Evolutionary conservation across 2,329 filamentous ascomycete species (phyloP).

Genomic region (Pseudopyrenochaeta lycopersici): DNA sequence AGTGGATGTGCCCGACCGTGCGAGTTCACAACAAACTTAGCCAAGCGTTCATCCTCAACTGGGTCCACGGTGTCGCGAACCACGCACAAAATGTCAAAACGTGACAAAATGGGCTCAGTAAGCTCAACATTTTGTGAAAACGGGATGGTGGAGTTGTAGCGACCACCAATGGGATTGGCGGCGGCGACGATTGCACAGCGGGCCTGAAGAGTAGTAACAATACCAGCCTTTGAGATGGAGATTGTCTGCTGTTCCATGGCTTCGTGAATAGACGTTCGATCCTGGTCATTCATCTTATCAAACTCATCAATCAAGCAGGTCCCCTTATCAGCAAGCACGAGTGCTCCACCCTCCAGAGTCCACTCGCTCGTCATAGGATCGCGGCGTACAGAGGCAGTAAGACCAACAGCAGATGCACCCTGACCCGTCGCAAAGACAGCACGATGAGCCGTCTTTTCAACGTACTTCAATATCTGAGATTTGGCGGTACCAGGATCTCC

Average conservation of each 20-base stretch:
- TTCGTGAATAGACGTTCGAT: conserved; percentile 97
- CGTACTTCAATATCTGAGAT: conserved; percentile 96
- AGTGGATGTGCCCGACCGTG: conserved; percentile 88
- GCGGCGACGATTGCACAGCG: conserved; percentile 96
- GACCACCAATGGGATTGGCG: conserved; percentile 93
- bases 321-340: conserved; percentile 93
- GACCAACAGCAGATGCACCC: conserved; percentile 94
- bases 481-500: conserved; percentile 98
- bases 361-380: conserved; percentile 96
- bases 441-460: conserved; percentile 95
- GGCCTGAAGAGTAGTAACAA: conserved; percentile 95
- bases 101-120: conserved; percentile 95
- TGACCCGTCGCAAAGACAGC: conserved; percentile 98
- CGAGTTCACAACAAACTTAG: conserved; percentile 92
- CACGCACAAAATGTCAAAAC: conserved; percentile 97
- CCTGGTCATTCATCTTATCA: conserved; percentile 99
- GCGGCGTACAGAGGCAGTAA: conserved; percentile 94
- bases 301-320: conserved; percentile 98
- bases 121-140: conserved; percentile 97
- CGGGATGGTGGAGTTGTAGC: conserved; percentile 95
- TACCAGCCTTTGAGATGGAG: conserved; percentile 97
- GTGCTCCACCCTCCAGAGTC: conserved; percentile 94
- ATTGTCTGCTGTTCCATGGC: conserved; percentile 99
- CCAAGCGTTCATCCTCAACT: conserved; percentile 88
- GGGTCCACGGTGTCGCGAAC: conserved; percentile 96